Conservation (phyloP, 257 asterid genomes). For the Solanum sparsipilum region DNA sequence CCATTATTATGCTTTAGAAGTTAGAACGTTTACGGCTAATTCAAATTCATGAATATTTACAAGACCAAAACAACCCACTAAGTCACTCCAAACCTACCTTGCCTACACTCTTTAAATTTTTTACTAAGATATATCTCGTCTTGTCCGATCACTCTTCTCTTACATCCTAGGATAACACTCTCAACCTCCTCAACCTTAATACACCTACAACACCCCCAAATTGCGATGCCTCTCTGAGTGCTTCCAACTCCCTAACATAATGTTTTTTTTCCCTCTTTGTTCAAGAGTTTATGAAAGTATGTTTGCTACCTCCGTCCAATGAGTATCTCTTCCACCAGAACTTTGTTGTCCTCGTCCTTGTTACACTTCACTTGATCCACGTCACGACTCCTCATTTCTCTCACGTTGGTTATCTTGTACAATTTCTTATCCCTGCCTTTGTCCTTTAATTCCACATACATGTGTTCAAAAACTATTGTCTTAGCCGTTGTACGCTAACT, state of each 20-base stretch:
- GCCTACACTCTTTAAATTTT: no score
- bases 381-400: not conserved
- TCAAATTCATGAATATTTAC: no score
- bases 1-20: no score
- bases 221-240: not conserved
- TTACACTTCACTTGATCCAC: not conserved
- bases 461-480: not conserved
- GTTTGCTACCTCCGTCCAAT: not conserved
- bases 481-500: not conserved
- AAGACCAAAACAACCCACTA: no score
- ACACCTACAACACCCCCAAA: no score
- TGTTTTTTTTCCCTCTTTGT: not conserved
- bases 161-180: no score
- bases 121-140: no score
- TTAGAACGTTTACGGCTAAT: no score
- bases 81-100: no score
- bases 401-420: not conserved
- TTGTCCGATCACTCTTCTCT: no score
- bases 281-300: no score
- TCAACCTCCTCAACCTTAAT: no score
- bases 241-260: not conserved
- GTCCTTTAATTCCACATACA: not conserved
- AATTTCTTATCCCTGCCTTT: not conserved
- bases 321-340: not conserved
- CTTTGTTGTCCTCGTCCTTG: not conserved